Evolutionary conservation across 306 rosid species (phyloP).

Genomic region (Spatholobus suberectus): DNA sequence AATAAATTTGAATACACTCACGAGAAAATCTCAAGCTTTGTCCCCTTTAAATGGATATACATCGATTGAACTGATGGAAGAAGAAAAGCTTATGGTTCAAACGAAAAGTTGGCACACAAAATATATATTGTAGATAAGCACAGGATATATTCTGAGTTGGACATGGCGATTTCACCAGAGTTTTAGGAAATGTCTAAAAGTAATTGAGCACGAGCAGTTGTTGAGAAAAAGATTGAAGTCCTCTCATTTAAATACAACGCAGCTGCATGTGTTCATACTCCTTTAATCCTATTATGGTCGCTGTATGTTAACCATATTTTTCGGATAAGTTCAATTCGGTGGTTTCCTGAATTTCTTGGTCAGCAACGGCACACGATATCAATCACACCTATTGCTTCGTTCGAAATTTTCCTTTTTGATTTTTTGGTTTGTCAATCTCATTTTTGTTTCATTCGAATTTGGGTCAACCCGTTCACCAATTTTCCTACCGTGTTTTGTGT

Average conservation of each 20-base stretch:
- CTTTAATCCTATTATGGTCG: neutral
- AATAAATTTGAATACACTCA: neutral
- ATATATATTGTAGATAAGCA: slow-evolving; percentile 33
- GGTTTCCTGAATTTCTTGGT: neutral
- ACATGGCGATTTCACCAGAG: neutral
- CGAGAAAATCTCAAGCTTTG: neutral
- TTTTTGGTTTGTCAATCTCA: neutral
- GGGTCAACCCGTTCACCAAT: neutral
- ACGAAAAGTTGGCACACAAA: slow-evolving; percentile 9
- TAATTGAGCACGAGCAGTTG: neutral
- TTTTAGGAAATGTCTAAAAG: slow-evolving; percentile 11
- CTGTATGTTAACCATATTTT: slow-evolving; percentile 8
- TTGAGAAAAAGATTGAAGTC: neutral
- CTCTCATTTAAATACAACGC: neutral
- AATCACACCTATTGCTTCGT: neutral
- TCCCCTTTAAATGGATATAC: slow-evolving; percentile 12
- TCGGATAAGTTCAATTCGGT: slow-evolving; percentile 19
- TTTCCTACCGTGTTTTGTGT: no score
- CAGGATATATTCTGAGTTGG: slow-evolving; percentile 39
- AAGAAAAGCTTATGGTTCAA: neutral
- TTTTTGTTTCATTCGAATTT: neutral
- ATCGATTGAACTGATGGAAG: neutral
- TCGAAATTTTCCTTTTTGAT: neutral
- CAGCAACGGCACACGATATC: slow-evolving; percentile 3
- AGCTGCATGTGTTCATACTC: slow-evolving; percentile 15